Base-by-base conservation (phyloP, 345 rosid genomes). In the Citrus medica region DNA sequence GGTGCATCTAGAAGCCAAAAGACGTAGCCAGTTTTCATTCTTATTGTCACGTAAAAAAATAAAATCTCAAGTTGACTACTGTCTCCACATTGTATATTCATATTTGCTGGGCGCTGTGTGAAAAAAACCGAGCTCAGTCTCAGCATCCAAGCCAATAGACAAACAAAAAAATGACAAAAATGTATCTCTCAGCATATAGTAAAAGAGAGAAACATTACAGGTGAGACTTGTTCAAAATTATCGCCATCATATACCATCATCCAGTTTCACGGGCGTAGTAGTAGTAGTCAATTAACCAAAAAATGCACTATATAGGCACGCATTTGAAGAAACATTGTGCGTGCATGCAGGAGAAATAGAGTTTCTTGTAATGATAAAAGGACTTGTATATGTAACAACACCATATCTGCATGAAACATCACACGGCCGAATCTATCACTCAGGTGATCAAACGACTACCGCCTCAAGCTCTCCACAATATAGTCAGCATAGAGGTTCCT, bases 401-500 rank as follows among this genome's bases (percentile, higher is more conserved):
- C 27, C 62, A 65, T 74, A 73, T 64, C 51, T 28, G 69, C 37
- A 30, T 69, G 38, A 25, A 14, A 22, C 37, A 53, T 24, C 62
- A 1, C n/a, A 30, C 25, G 35, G 30, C 21, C 1, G 21, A 56
- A 67, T 3, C 13, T 61, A 13, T 60, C 73, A 72, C 53, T 65
- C 32, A 3, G 16, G 19, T 37, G 53, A 35, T 67, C 9, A 17
- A 65, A 56, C 38, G 35, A 74, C 87, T 87, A 92, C 79, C 90
- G 83, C 88, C 97, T 92, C 79, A 92, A 83, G 84, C 86, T 89
- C 86, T 92, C 92, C 79, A 92, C 87, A 2, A 92, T 89, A 78
- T 92, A 92, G 71, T 89, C 92, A 2, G 98, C 99, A 82, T 96
- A 96, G 1, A 96, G 93, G 81, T 92, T 87, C 99, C 99, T 94